Conservation (phyloP, 108 stramenopile species). For the Poteriospumella lacustris region DNA sequence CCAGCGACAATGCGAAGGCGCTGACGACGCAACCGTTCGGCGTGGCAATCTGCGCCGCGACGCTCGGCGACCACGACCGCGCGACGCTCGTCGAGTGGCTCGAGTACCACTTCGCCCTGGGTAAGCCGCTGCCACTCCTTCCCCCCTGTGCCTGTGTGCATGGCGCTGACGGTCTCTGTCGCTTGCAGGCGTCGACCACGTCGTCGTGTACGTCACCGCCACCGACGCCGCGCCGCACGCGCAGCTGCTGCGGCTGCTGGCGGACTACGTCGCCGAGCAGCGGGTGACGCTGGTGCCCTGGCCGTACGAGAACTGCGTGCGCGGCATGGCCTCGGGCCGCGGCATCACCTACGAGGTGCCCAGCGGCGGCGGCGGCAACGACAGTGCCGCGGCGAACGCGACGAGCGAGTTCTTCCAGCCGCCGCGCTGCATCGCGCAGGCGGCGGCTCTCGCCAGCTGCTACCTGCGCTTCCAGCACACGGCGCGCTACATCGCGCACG, state of each 20-base stretch:
- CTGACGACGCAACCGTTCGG: too few relatives aligned
- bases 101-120: neutral
- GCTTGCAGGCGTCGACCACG: slow-evolving; percentile 2
- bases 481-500: neutral
- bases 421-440: neutral
- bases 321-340: neutral
- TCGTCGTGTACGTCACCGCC: neutral
- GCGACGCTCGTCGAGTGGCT: neutral
- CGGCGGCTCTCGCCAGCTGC: slow-evolving; percentile 12
- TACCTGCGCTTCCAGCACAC: neutral
- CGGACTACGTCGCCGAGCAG: neutral
- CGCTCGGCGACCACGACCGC: too few relatives aligned
- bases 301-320: slow-evolving; percentile 15
- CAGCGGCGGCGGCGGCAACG: neutral
- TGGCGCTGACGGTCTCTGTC: too few relatives aligned
- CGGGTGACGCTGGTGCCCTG: neutral
- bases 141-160: too few relatives aligned
- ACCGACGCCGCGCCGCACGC: neutral
- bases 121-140: too few relatives aligned
- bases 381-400: neutral
- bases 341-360: neutral
- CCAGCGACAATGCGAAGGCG: too few relatives aligned
- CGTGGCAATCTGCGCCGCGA: too few relatives aligned
- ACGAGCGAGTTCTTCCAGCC: neutral
- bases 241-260: neutral